Evolutionary conservation across 2,329 filamentous ascomycete species (phyloP), one percentile per base, ranked within the genome.

Genomic region (Pseudogymnoascus sp.): DNA sequence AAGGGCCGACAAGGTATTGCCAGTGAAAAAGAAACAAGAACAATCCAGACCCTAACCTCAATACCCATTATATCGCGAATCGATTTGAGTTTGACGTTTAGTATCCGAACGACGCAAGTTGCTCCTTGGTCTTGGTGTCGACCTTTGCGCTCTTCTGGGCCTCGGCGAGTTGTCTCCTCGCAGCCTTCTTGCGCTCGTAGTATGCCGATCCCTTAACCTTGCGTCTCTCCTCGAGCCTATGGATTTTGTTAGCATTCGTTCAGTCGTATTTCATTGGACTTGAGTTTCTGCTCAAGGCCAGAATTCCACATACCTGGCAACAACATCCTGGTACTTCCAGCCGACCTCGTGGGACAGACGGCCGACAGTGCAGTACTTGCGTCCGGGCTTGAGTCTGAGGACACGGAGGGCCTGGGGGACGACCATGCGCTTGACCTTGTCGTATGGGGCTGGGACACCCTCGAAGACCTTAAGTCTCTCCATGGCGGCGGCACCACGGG

Each of bases 321-420:
- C 94, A 77, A 99, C 92, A 78, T 97, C 93, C 86, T 97, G 90
- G 89, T 99, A 97, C 85, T 99, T 99, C 94, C 94, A 99, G 83
- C 94, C 94, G 76, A 97, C 94, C 85, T 99, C 94, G 82, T 97
- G 92, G 81, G 91, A 94, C 77, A 99, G 84, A 82, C 94, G 88
- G 74, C 94, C 94, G 73, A 99, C 93, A 70, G 92, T 96, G 90
- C 94, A 99, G 91, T 96, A 99, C 88, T 99, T 99, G 85, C 94
- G 92, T 77, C 94, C 94, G 75, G 94, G 94, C 87, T 97, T 95
- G 78, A 99, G 85, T 79, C 94, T 87, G 78, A 99, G 87, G 72
- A 99, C 89, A 77, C 94, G 89, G 76, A 99, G 87, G 74, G 94
- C 94, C 86, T 97, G 94, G 80, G 94, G 94, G 72, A 99, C 94